A percentile compares a stretch with the other conserved stretches of the same genome.
phyloP scores from a whole-genome alignment of 768 basidiomycete genomes.

The Boletus rex-veris region DNA sequence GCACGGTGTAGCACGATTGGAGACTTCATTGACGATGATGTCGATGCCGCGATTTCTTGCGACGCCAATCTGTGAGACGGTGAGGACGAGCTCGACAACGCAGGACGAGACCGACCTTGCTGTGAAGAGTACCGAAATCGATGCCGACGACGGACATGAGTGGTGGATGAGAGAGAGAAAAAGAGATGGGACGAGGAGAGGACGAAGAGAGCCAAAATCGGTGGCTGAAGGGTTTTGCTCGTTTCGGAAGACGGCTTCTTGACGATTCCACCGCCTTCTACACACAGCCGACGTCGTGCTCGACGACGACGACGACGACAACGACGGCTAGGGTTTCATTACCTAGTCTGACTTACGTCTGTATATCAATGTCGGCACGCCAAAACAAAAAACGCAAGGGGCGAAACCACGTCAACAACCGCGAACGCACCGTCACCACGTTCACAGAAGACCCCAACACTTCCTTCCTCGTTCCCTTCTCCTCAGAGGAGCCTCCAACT shows the following conservation, averaged over 20 bases:
- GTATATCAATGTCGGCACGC: slow-evolving; percentile 47
- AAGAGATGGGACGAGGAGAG: too few relatives aligned
- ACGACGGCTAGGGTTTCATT: background rate
- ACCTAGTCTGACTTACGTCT: background rate
- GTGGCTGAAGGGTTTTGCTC: slow-evolving; percentile 22
- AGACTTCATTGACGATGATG: slow-evolving; percentile 97
- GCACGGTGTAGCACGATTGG: slow-evolving; percentile 94
- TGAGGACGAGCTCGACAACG: too few relatives aligned
- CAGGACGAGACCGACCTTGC: slow-evolving; percentile 54
- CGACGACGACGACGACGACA: background rate
- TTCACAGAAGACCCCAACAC: slow-evolving; percentile 59
- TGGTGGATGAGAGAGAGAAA: background rate
- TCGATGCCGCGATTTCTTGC: slow-evolving; percentile 96
- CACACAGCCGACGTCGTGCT: background rate
- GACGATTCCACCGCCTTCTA: slow-evolving; percentile 28
- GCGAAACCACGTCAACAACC: slow-evolving; percentile 49
- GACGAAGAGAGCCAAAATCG: too few relatives aligned
- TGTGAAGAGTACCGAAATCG: slow-evolving; percentile 87
- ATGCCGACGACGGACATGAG: slow-evolving; percentile 91
- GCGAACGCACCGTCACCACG: slow-evolving; percentile 67
- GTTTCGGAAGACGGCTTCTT: slow-evolving; percentile 23
- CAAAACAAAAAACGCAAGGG: slow-evolving; percentile 64
- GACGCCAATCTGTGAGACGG: slow-evolving; percentile 75
- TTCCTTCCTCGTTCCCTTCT: slow-evolving; percentile 47
- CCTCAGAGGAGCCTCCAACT: slow-evolving; percentile 47